Percentiles rank a stretch among this genome's conserved stretches.
Evolutionary conservation across 2,329 filamentous ascomycete genomes (phyloP).

Genomic region (Raffaelea albimanens): DNA sequence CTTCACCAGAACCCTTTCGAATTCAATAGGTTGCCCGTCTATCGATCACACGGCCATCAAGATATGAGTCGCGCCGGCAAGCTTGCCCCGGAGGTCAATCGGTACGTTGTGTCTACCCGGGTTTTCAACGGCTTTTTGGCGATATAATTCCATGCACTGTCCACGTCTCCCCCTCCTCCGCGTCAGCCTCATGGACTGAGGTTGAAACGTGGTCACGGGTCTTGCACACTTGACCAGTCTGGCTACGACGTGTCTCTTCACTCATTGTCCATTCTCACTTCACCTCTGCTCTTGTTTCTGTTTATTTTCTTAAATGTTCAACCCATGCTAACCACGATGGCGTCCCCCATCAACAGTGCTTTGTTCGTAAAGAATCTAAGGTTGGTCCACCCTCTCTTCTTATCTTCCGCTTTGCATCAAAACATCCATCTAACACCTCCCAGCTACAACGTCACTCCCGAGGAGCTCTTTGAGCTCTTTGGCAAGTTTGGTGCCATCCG

Average conservation of each 20-base stretch:
- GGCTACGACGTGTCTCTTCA: too few relatives aligned
- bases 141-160: not conserved
- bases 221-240: too few relatives aligned
- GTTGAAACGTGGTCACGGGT: too few relatives aligned
- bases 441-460: constrained; percentile 97
- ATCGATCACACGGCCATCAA: constrained; percentile 36
- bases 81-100: constrained; percentile 98
- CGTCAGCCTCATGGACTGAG: too few relatives aligned
- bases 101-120: constrained; percentile 39
- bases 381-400: constrained; percentile 66
- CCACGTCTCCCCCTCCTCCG: not conserved
- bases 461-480: constrained; percentile 98
- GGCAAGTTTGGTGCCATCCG: constrained; percentile 93
- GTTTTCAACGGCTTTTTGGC: not conserved
- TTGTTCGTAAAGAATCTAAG: constrained; percentile 99
- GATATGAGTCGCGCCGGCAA: constrained; percentile 95
- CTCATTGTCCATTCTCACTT: not conserved
- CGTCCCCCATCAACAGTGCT: constrained; percentile 52
- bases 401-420: constrained; percentile 42
- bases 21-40: not conserved
- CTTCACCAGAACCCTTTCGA: not conserved
- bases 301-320: not conserved
- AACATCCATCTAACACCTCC: constrained; percentile 13
- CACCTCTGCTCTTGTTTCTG: not conserved
- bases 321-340: constrained; percentile 17